Evolutionary conservation across 192 early-diverging fungal genomes (phyloP).

Genomic region (Diversispora eburnea): DNA sequence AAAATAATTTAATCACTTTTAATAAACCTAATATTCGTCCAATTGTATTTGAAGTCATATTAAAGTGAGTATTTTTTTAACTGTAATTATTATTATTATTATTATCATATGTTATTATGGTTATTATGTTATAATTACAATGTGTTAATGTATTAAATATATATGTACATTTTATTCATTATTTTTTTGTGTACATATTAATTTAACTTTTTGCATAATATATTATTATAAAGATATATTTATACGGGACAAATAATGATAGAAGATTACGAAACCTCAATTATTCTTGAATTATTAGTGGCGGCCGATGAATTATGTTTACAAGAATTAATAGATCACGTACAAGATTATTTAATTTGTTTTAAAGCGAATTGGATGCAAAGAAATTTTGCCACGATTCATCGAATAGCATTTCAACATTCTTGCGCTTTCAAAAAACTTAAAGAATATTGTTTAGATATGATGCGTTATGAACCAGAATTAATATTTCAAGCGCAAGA

Average conservation of each 20-base stretch:
- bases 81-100: not conserved
- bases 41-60: slow-evolving; percentile 18
- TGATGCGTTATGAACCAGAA: slow-evolving; percentile 7
- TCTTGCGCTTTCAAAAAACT: not conserved
- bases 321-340: slow-evolving; percentile 12
- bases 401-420: not conserved
- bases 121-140: not conserved
- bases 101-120: not conserved
- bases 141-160: too few relatives aligned
- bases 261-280: not conserved
- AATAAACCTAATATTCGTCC: slow-evolving; percentile 26
- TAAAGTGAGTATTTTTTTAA: slow-evolving; percentile 6
- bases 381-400: slow-evolving; percentile 2
- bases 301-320: slow-evolving; percentile 24
- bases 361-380: slow-evolving; percentile 18
- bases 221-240: slow-evolving; percentile 1
- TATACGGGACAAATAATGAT: slow-evolving; percentile 19
- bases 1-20: slow-evolving; percentile 18
- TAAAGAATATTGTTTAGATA: slow-evolving; percentile 12
- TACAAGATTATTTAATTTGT: slow-evolving; percentile 5
- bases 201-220: not conserved
- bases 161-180: not conserved
- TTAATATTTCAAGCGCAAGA: slow-evolving; percentile 2
- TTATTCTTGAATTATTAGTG: not conserved
- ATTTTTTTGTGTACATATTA: not conserved